Evolutionary conservation across 2,329 filamentous ascomycete genomes (phyloP).

Genomic region (Stromatinia cepivora): DNA sequence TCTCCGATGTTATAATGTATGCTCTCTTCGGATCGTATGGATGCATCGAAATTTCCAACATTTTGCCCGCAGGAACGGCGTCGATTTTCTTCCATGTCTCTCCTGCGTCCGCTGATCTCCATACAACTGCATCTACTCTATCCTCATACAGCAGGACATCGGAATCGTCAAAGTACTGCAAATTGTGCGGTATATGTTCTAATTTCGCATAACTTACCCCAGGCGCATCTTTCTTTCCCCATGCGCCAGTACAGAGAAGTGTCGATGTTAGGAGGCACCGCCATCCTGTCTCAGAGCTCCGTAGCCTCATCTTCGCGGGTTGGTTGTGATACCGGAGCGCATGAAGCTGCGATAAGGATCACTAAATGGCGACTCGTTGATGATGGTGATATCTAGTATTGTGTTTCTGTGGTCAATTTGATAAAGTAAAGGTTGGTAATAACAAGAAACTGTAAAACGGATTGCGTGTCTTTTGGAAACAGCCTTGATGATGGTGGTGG

Average conservation of each 20-base stretch:
- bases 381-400: neutral
- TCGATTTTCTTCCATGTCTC: conserved; percentile 69
- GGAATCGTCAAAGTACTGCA: conserved; percentile 91
- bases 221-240: conserved; percentile 51
- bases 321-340: conserved; percentile 32
- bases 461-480: conserved; percentile 25
- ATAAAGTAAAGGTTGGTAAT: neutral
- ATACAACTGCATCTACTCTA: conserved; percentile 61
- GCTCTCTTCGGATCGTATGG: conserved; percentile 76
- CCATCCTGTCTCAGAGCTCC: conserved; percentile 35
- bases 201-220: conserved; percentile 65
- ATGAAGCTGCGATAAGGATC: conserved; percentile 37
- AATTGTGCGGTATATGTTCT: conserved; percentile 62
- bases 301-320: conserved; percentile 41
- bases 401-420: neutral
- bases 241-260: conserved; percentile 34
- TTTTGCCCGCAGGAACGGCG: conserved; percentile 62
- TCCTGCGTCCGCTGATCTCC: conserved; percentile 79
- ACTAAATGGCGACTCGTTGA: conserved; percentile 30
- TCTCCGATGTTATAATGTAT: conserved; percentile 70
- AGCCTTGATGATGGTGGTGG: conserved; percentile 5
- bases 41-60: conserved; percentile 69
- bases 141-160: conserved; percentile 79
- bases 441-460: conserved; percentile 8
- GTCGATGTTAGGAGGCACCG: conserved; percentile 37